Percentiles rank a stretch among this genome's conserved stretches.
Evolutionary conservation across 2,329 filamentous ascomycete genomes (phyloP).

Genomic region (Penicillium sp.): DNA sequence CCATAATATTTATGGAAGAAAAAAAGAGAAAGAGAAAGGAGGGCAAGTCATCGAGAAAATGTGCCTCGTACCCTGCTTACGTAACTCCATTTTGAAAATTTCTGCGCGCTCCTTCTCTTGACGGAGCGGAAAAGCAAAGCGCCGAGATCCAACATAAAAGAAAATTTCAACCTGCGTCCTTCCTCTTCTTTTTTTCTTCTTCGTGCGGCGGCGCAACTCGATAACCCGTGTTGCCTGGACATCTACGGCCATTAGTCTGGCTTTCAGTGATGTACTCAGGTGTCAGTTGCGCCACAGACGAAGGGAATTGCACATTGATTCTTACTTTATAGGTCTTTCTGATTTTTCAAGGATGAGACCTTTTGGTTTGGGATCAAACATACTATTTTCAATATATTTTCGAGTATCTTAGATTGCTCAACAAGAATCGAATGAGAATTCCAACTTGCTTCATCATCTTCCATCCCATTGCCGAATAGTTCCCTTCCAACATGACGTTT

Average conservation of each 20-base stretch:
- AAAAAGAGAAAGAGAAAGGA: constrained; percentile 15
- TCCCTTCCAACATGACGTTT: background rate
- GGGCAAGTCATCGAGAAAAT: constrained; percentile 7
- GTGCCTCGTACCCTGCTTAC: constrained; percentile 15
- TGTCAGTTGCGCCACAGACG: constrained; percentile 79
- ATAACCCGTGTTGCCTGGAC: constrained; percentile 79
- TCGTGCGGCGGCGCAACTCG: constrained; percentile 78
- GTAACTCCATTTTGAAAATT: constrained; percentile 5
- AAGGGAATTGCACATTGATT: constrained; percentile 73
- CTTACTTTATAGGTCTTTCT: constrained; percentile 52
- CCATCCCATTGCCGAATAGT: background rate
- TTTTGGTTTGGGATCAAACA: constrained; percentile 60
- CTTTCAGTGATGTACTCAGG: constrained; percentile 56
- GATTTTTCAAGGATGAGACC: constrained; percentile 45
- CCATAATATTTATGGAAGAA: constrained; percentile 30
- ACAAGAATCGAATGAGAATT: background rate
- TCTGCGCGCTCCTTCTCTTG: constrained; percentile 3
- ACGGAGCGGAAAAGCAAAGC: constrained; percentile 12
- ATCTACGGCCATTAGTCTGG: constrained; percentile 40
- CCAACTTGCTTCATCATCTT: background rate
- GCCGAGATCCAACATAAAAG: constrained; percentile 14
- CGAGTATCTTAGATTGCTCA: background rate
- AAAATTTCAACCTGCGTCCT: constrained; percentile 21
- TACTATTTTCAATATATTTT: constrained; percentile 19
- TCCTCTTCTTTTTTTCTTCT: constrained; percentile 57